Conservation (phyloP, 441 rosid species). For the Theobroma grandiflorum region DNA sequence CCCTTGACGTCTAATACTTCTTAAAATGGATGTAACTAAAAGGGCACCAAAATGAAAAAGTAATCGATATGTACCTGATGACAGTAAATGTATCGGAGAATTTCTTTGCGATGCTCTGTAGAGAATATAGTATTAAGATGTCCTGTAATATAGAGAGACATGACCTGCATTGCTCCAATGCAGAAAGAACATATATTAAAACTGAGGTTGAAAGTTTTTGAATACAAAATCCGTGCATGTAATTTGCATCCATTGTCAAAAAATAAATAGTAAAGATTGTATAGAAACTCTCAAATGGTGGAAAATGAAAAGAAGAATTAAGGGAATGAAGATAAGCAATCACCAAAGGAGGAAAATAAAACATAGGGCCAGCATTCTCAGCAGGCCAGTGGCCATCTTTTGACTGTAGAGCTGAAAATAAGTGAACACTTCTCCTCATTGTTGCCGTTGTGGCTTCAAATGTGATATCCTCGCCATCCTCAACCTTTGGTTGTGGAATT, state of each 20-base stretch:
- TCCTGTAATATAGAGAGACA: conserved; percentile 60
- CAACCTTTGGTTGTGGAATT: conserved; percentile 31
- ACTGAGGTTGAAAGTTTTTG: not conserved
- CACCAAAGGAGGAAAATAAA: conserved; percentile 10
- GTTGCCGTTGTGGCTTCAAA: conserved; percentile 38
- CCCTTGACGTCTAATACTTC: no score
- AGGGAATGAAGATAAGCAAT: conserved; percentile 34
- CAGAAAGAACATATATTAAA: not conserved
- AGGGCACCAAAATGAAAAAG: no score
- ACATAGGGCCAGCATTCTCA: conserved; percentile 60
- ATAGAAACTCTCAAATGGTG: no score
- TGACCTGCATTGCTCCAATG: conserved; percentile 38
- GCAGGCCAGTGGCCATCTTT: conserved; percentile 85
- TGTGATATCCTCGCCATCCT: conserved; percentile 32
- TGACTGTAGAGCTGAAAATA: conserved; percentile 66
- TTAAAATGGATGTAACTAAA: no score
- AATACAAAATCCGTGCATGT: no score
- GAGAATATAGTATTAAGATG: conserved; percentile 50
- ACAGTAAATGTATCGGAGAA: conserved; percentile 57
- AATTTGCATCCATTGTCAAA: no score
- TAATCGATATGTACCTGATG: conserved; percentile 49
- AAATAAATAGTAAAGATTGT: no score
- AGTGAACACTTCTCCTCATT: conserved; percentile 51
- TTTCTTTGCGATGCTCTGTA: conserved; percentile 48
- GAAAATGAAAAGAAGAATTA: conserved; percentile 46